These are phyloP conservation scores for Euphorbia tirucalli DNA, from an alignment of 345 rosid genomes.

Conservation along the genomic window DNA sequence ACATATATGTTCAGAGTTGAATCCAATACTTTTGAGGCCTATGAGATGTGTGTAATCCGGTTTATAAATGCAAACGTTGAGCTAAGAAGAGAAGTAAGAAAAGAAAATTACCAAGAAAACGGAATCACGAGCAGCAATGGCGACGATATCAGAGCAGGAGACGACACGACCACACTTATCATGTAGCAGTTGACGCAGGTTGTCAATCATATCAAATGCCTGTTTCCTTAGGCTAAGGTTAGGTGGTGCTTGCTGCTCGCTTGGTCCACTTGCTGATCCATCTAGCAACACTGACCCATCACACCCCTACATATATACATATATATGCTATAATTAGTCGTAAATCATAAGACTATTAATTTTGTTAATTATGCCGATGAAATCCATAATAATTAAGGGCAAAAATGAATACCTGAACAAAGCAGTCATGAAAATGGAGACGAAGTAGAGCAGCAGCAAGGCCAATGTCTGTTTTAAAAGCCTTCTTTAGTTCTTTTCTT, in stretches of 20 bases:
- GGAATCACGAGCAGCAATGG: constrained; percentile 64
- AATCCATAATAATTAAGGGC: too few species aligned
- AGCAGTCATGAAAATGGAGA: constrained; percentile 94
- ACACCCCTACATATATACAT: constrained; percentile 50
- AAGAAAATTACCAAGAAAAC: constrained; percentile 48
- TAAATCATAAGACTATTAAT: too few species aligned
- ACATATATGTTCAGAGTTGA: too few species aligned
- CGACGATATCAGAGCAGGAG: constrained; percentile 53
- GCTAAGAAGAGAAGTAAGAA: not conserved
- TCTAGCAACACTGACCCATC: constrained; percentile 80
- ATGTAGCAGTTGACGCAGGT: constrained; percentile 40
- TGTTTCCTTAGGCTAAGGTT: constrained; percentile 40
- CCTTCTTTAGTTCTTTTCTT: constrained; percentile 53
- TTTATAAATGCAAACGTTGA: too few species aligned
- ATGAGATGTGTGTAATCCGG: too few species aligned
- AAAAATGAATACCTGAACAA: constrained; percentile 80
- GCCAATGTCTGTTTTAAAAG: constrained; percentile 62
- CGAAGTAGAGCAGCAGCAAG: constrained; percentile 91
- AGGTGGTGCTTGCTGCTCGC: constrained; percentile 73
- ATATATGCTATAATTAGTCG: not conserved
- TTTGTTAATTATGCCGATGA: too few species aligned
- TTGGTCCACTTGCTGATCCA: constrained; percentile 78
- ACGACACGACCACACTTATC: constrained; percentile 50
- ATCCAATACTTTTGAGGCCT: too few species aligned
- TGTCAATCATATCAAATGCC: constrained; percentile 47